A percentile compares a stretch with the other conserved stretches of the same genome.
These are phyloP conservation scores for Amanita pseudoporphyria DNA, from an alignment of 768 basidiomycete species.

Conservation along the genomic window DNA sequence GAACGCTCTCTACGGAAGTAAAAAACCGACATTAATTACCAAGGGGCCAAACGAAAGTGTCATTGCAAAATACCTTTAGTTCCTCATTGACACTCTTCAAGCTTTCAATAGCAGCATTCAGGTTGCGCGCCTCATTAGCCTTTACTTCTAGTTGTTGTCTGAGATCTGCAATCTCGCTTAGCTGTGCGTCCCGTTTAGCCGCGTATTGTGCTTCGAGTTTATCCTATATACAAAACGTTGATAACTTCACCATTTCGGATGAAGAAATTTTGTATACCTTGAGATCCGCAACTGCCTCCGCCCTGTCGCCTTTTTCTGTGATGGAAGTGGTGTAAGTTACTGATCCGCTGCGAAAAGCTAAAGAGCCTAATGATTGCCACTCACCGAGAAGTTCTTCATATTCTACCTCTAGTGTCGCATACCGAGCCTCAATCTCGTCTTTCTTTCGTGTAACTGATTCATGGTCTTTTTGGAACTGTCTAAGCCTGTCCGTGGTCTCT, in stretches of 20 bases:
- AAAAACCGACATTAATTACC: conserved; percentile 3
- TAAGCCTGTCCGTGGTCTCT: conserved; percentile 82
- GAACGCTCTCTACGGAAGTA: conserved; percentile 70
- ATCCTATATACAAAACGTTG: conserved; percentile 37
- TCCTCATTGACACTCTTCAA: conserved; percentile 97
- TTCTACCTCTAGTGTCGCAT: conserved; percentile 78
- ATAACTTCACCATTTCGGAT: conserved; percentile 10
- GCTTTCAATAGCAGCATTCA: conserved; percentile 83
- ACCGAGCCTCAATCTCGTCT: conserved; percentile 80
- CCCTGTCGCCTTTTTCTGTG: conserved; percentile 52
- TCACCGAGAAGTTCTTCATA: conserved; percentile 94
- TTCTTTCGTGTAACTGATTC: conserved; percentile 74
- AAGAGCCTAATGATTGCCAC: conserved; percentile 16
- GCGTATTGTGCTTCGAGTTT: conserved; percentile 93
- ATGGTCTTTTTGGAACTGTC: conserved; percentile 88
- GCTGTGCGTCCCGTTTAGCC: conserved; percentile 83
- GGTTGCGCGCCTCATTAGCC: conserved; percentile 70
- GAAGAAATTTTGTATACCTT: conserved; percentile 45
- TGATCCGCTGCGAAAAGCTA: not conserved
- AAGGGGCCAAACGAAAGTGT: not conserved
- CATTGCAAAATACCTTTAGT: conserved; percentile 66
- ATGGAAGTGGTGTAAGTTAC: not conserved
- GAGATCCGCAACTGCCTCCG: conserved; percentile 64
- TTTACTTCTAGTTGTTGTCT: conserved; percentile 86
- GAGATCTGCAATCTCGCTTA: conserved; percentile 76